phyloP scores from a whole-genome alignment of 805 yeast genomes.

The Saturnispora quitensis region DNA sequence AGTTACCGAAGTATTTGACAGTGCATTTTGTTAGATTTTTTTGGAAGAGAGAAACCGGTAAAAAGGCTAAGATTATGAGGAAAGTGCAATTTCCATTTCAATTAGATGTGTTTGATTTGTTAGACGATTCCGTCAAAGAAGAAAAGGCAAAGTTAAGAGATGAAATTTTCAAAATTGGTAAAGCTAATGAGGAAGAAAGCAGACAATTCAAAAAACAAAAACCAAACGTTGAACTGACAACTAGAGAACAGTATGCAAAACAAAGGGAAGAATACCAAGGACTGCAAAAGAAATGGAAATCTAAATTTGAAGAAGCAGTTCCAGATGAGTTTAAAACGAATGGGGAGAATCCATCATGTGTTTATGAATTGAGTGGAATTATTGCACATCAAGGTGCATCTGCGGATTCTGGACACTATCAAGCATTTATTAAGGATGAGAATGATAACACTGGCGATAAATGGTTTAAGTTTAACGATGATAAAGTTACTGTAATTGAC shows the following conservation, averaged over 20 bases:
- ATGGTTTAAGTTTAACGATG: constrained; percentile 97
- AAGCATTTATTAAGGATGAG: constrained; percentile 72
- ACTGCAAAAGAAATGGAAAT: constrained; percentile 40
- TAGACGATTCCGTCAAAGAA: constrained; percentile 66
- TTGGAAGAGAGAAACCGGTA: constrained; percentile 88
- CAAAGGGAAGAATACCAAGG: constrained; percentile 41
- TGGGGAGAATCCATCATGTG: constrained; percentile 79
- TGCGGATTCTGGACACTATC: constrained; percentile 97
- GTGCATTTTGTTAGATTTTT: constrained; percentile 91
- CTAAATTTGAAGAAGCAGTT: constrained; percentile 33
- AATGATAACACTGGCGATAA: constrained; percentile 53
- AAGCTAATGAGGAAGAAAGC: constrained; percentile 59
- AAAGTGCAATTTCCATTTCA: constrained; percentile 93
- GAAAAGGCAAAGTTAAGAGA: constrained; percentile 69
- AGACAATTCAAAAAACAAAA: constrained; percentile 64
- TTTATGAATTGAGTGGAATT: constrained; percentile 74
- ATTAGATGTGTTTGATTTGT: constrained; percentile 76
- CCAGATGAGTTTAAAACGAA: constrained; percentile 33
- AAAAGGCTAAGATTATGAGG: constrained; percentile 88
- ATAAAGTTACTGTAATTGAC: constrained; percentile 68
- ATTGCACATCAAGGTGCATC: constrained; percentile 92
- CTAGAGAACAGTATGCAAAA: constrained; percentile 48
- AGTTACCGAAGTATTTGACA: constrained; percentile 79
- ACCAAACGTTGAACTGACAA: constrained; percentile 31
- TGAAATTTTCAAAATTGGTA: constrained; percentile 63